Percentiles rank a stretch among this genome's conserved stretches.
phyloP scores from a whole-genome alignment of 495 filamentous ascomycete species.

The Xylaria longipes region DNA sequence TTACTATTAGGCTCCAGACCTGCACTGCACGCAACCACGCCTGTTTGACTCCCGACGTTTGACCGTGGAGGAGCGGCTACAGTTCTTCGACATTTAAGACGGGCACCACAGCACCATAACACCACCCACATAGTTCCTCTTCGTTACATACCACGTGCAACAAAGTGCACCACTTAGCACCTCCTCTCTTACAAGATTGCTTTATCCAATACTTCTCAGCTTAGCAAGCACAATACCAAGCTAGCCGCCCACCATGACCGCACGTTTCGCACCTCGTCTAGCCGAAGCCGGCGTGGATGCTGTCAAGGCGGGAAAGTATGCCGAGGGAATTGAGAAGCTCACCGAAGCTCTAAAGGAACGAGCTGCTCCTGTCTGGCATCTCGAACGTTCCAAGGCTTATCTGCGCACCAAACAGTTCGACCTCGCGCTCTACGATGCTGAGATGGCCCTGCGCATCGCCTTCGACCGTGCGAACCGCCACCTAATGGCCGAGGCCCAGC shows the following conservation, averaged over 20 bases:
- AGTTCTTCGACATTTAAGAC: background rate
- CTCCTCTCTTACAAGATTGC: background rate
- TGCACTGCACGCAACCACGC: background rate
- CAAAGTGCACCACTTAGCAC: background rate
- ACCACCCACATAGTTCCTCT: background rate
- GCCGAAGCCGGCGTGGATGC: slow-evolving; percentile 60
- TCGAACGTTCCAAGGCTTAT: slow-evolving; percentile 86
- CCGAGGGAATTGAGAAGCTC: slow-evolving; percentile 71
- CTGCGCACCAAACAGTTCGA: slow-evolving; percentile 61
- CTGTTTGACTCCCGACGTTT: background rate
- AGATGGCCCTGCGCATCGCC: slow-evolving; percentile 74
- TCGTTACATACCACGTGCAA: background rate
- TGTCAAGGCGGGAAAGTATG: slow-evolving; percentile 66
- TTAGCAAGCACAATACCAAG: background rate
- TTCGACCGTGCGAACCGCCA: slow-evolving; percentile 78
- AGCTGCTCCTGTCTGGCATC: slow-evolving; percentile 79
- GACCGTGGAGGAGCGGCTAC: background rate
- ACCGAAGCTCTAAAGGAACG: slow-evolving; percentile 76
- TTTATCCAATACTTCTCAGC: background rate
- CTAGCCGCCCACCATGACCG: slow-evolving; percentile 24
- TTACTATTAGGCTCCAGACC: background rate
- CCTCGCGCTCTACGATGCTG: slow-evolving; percentile 79
- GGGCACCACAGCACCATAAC: background rate
- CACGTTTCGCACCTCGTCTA: slow-evolving; percentile 35
- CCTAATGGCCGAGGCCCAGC: slow-evolving; percentile 78